phyloP scores from a whole-genome alignment of 208 protist genomes.

The Crithidia thermophila region DNA sequence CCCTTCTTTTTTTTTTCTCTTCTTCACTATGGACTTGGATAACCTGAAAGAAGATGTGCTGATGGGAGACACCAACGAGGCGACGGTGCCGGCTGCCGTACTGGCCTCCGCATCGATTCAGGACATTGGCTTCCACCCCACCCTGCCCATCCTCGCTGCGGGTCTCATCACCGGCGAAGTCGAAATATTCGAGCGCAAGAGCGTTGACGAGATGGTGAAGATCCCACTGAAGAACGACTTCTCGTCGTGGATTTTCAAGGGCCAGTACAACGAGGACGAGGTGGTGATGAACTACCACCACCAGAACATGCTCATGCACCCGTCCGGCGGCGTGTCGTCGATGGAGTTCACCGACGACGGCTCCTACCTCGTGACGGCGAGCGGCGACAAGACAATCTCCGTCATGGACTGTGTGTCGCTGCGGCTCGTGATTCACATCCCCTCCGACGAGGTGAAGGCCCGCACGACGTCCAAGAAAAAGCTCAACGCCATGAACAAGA shows the following conservation, averaged over 20 bases:
- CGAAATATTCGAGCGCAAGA: conserved; percentile 70
- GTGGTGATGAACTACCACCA: conserved; percentile 63
- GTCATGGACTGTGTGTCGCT: conserved; percentile 84
- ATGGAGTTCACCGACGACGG: conserved; percentile 92
- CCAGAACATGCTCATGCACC: conserved; percentile 86
- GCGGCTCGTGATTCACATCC: conserved; percentile 76
- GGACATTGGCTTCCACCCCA: conserved; percentile 82
- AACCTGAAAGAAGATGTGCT: conserved; percentile 51
- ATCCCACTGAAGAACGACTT: conserved; percentile 68
- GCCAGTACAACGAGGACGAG: conserved; percentile 48
- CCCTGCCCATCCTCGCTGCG: conserved; percentile 66
- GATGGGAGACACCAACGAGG: conserved; percentile 60
- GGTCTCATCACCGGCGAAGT: conserved; percentile 85
- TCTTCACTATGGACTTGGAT: conserved; percentile 64
- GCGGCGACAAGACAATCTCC: conserved; percentile 80
- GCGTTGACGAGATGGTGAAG: conserved; percentile 64
- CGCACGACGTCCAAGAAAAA: conserved; percentile 32
- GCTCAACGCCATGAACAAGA: conserved; percentile 47
- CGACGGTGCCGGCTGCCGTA: conserved; percentile 65
- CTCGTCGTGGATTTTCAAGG: conserved; percentile 67
- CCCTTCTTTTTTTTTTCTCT: conserved; percentile 2
- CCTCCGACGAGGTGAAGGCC: conserved; percentile 26
- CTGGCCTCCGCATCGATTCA: conserved; percentile 63
- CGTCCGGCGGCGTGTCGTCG: conserved; percentile 58
- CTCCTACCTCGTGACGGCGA: conserved; percentile 75